phyloP scores from a whole-genome alignment of 2,329 filamentous ascomycete species.

The Fusarium lyarnte region DNA sequence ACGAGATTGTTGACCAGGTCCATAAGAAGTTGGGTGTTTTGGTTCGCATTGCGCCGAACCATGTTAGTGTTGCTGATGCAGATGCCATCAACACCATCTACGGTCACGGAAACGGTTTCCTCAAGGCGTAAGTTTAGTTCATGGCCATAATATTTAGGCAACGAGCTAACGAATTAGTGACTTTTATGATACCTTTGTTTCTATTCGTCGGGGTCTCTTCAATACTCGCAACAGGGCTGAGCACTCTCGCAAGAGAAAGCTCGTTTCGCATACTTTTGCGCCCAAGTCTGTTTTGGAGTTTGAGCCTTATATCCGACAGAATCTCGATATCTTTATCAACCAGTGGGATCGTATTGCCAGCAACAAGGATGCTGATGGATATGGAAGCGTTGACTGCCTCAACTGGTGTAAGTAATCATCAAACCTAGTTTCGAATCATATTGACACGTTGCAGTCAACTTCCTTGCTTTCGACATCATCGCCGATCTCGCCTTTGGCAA shows the following conservation, averaged over 20 bases:
- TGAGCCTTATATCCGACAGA: conserved; percentile 87
- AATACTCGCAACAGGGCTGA: conserved; percentile 85
- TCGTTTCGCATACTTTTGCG: conserved; percentile 88
- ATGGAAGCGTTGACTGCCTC: conserved; percentile 75
- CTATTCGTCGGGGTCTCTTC: conserved; percentile 85
- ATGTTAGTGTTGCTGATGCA: conserved; percentile 83
- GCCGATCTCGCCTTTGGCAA: conserved; percentile 62
- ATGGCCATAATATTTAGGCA: rapidly evolving
- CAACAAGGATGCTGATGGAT: conserved; percentile 65
- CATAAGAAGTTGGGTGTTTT: conserved; percentile 81
- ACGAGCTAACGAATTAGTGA: conserved; percentile 59
- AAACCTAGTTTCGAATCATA: rapidly evolving
- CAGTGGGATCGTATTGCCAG: conserved; percentile 74
- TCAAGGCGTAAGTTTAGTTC: conserved; percentile 66
- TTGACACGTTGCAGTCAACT: too few species aligned
- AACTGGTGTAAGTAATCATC: conserved; percentile 66
- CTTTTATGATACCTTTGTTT: conserved; percentile 93
- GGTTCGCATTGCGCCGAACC: conserved; percentile 84
- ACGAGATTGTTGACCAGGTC: conserved; percentile 69
- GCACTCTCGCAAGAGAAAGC: conserved; percentile 89
- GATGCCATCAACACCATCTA: conserved; percentile 80
- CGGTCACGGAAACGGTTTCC: conserved; percentile 79
- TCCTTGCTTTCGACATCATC: conserved; percentile 63
- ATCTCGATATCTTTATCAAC: conserved; percentile 77
- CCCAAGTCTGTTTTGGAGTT: conserved; percentile 84